Conservation (phyloP, 768 basidiomycete genomes). For the Tylopilus sp. region DNA sequence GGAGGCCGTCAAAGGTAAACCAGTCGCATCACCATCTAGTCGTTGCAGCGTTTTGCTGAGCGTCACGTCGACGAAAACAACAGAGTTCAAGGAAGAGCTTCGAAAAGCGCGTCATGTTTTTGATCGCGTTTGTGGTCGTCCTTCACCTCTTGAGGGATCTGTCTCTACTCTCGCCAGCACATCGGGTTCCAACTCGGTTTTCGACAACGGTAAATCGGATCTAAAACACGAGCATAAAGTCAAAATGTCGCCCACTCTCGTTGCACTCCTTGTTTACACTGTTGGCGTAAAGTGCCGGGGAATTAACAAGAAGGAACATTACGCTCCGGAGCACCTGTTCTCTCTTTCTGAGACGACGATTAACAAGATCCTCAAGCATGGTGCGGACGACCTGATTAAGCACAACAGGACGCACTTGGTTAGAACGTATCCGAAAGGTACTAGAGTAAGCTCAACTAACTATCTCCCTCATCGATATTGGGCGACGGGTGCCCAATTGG, state of each 20-base stretch:
- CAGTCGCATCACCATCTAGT: background rate
- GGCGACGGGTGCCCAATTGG: constrained; percentile 85
- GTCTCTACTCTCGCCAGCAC: constrained; percentile 14
- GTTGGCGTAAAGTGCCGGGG: constrained; percentile 94
- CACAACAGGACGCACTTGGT: constrained; percentile 84
- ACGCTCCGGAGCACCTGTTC: constrained; percentile 87
- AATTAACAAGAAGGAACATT: constrained; percentile 80
- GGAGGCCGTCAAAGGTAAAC: constrained; percentile 36
- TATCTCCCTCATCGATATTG: constrained; percentile 88
- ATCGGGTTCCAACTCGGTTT: constrained; percentile 6
- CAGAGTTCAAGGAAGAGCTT: constrained; percentile 40
- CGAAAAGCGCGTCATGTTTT: constrained; percentile 40
- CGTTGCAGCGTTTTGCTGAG: constrained; percentile 13
- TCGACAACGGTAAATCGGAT: constrained; percentile 18
- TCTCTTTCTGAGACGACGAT: constrained; percentile 85
- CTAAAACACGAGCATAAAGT: constrained; percentile 35
- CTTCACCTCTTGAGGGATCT: constrained; percentile 18
- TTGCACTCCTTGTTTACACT: constrained; percentile 84
- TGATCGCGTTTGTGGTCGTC: constrained; percentile 37
- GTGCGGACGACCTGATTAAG: constrained; percentile 71
- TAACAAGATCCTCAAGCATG: constrained; percentile 69
- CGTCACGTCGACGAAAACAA: constrained; percentile 3
- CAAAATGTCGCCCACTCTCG: constrained; percentile 74
- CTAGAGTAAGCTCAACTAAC: constrained; percentile 77
- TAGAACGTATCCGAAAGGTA: constrained; percentile 83